These are phyloP conservation scores for Alternaria sp. DNA, from an alignment of 2,329 filamentous ascomycete species.

Conservation along the genomic window DNA sequence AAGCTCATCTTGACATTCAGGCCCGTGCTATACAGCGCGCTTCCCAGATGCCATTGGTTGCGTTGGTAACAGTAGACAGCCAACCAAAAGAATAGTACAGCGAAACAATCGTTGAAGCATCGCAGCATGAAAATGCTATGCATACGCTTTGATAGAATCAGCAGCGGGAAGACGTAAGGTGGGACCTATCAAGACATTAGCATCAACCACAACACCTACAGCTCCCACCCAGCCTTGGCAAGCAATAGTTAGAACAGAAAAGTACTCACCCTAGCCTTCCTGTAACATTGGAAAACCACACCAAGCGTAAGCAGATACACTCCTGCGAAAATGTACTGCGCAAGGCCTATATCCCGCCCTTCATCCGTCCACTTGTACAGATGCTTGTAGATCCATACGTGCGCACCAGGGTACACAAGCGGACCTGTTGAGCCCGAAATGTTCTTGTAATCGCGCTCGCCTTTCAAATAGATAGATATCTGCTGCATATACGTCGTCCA, in stretches of 20 bases:
- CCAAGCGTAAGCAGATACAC: slow-evolving; percentile 80
- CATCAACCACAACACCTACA: background rate
- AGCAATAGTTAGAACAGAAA: background rate
- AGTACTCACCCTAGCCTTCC: slow-evolving; percentile 68
- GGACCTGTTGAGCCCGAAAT: slow-evolving; percentile 91
- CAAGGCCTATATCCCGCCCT: slow-evolving; percentile 77
- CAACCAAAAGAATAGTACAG: slow-evolving; percentile 81
- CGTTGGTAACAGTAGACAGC: slow-evolving; percentile 82
- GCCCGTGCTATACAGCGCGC: slow-evolving; percentile 76
- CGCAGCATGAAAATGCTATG: slow-evolving; percentile 93
- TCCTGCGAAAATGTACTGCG: slow-evolving; percentile 83
- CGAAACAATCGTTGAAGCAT: slow-evolving; percentile 96
- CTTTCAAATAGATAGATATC: slow-evolving; percentile 76
- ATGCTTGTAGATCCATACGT: slow-evolving; percentile 87
- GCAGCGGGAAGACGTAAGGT: slow-evolving; percentile 84
- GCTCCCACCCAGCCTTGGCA: background rate
- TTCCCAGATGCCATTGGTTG: slow-evolving; percentile 75
- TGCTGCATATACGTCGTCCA: slow-evolving; percentile 98
- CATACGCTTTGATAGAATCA: slow-evolving; percentile 88
- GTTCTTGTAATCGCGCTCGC: slow-evolving; percentile 86
- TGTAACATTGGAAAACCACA: slow-evolving; percentile 84
- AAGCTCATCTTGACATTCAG: slow-evolving; percentile 96
- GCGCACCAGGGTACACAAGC: slow-evolving; percentile 91
- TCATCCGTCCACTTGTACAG: slow-evolving; percentile 80
- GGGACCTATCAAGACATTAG: slow-evolving; percentile 66